Evolutionary conservation across 2,329 filamentous ascomycete species (phyloP).

Genomic region (Tolypocladium pustulatum): DNA sequence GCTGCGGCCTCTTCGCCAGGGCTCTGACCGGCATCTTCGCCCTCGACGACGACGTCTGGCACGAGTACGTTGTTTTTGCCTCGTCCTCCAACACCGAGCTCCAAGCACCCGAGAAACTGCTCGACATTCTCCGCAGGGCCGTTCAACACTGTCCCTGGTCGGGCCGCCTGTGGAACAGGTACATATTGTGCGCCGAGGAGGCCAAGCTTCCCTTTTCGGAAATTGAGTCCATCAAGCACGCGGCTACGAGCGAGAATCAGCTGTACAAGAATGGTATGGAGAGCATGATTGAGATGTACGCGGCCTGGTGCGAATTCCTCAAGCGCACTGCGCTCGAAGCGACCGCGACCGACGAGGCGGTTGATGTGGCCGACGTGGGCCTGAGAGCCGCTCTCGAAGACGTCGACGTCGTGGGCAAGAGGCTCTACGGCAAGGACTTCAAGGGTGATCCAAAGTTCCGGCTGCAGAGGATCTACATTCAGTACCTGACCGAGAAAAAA

Average conservation of each 20-base stretch:
- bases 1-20: slow-evolving; percentile 64
- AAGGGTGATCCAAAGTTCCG: slow-evolving; percentile 83
- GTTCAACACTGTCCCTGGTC: slow-evolving; percentile 91
- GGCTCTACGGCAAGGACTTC: slow-evolving; percentile 63
- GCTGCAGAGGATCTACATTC: slow-evolving; percentile 83
- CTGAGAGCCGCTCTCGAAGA: slow-evolving; percentile 79
- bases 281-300: slow-evolving; percentile 81
- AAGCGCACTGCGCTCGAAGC: slow-evolving; percentile 73
- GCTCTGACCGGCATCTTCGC: slow-evolving; percentile 62
- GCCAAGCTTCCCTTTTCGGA: slow-evolving; percentile 65
- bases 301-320: slow-evolving; percentile 90
- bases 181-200: slow-evolving; percentile 75
- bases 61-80: slow-evolving; percentile 71
- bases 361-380: slow-evolving; percentile 83
- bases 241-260: slow-evolving; percentile 75
- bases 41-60: slow-evolving; percentile 67
- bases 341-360: slow-evolving; percentile 66
- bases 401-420: slow-evolving; percentile 67
- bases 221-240: slow-evolving; percentile 84
- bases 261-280: slow-evolving; percentile 80
- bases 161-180: slow-evolving; percentile 80
- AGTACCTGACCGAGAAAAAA: slow-evolving; percentile 80
- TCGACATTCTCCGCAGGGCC: slow-evolving; percentile 69
- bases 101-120: slow-evolving; percentile 32
- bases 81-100: slow-evolving; percentile 32